Percentiles rank a stretch among this genome's conserved stretches.
These are phyloP conservation scores for Brassica cretica DNA, from an alignment of 345 rosid species.

Conservation along the genomic window DNA sequence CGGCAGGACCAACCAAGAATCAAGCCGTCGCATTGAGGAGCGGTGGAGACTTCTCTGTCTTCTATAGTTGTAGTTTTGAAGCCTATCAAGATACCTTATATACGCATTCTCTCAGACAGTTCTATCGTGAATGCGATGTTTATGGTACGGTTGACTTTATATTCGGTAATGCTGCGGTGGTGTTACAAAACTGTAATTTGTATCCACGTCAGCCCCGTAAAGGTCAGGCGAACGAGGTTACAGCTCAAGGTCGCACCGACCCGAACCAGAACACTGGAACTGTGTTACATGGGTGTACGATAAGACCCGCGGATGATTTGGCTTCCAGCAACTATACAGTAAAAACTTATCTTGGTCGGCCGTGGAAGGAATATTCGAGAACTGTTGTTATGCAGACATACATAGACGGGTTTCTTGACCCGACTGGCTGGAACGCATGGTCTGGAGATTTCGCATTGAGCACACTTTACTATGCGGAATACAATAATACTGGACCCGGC, in stretches of 20 bases:
- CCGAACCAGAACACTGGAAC: slow-evolving; percentile 92
- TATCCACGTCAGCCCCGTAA: slow-evolving; percentile 72
- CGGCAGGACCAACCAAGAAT: slow-evolving; percentile 77
- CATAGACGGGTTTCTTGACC: slow-evolving; percentile 56
- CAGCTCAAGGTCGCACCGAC: slow-evolving; percentile 84
- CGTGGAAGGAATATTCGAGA: slow-evolving; percentile 90
- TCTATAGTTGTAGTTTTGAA: slow-evolving; percentile 83
- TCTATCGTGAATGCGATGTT: slow-evolving; percentile 83
- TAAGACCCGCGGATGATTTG: slow-evolving; percentile 65
- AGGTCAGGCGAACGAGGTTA: slow-evolving; percentile 76
- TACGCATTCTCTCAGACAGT: slow-evolving; percentile 75
- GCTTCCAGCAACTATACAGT: slow-evolving; percentile 49
- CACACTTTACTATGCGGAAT: slow-evolving; percentile 80
- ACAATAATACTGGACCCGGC: slow-evolving; percentile 66
- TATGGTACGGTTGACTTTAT: slow-evolving; percentile 94
- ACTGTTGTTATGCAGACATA: slow-evolving; percentile 63
- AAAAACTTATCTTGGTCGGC: slow-evolving; percentile 73
- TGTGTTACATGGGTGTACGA: slow-evolving; percentile 58
- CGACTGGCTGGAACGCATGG: slow-evolving; percentile 81
- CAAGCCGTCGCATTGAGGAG: slow-evolving; percentile 86
- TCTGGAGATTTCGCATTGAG: slow-evolving; percentile 61
- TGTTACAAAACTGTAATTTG: slow-evolving; percentile 73
- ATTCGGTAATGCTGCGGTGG: slow-evolving; percentile 88
- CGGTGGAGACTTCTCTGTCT: slow-evolving; percentile 77
- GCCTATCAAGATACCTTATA: slow-evolving; percentile 88